Evolutionary conservation across 148 eudicot species (phyloP).

Genomic region (Fallopia convolvulus): DNA sequence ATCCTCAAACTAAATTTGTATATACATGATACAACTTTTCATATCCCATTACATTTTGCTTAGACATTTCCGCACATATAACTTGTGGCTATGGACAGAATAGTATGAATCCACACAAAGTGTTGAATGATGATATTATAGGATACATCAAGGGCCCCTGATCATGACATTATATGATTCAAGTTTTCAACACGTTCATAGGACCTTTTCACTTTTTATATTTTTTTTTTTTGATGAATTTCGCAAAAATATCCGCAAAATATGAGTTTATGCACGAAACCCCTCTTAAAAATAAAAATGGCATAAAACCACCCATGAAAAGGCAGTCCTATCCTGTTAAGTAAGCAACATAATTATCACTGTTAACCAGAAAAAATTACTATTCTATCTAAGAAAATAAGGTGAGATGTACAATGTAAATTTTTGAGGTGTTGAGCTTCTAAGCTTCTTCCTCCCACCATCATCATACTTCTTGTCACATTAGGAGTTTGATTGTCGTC

Average conservation of each 20-base stretch:
- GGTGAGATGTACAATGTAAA: not conserved
- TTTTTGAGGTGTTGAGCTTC: no score
- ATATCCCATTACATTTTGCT: not conserved
- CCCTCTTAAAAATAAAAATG: no score
- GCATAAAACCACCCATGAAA: no score
- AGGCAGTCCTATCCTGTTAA: no score
- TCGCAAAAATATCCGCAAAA: not conserved
- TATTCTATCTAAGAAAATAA: not conserved
- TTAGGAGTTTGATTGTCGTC: no score
- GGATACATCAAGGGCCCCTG: not conserved
- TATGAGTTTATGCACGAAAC: no score
- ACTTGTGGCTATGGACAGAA: not conserved
- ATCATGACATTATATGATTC: not conserved
- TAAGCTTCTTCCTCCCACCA: no score
- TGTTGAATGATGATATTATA: not conserved
- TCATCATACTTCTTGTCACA: no score
- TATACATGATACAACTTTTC: not conserved
- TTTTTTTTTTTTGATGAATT: not conserved
- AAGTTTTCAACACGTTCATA: not conserved
- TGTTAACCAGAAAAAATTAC: no score
- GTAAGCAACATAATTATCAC: no score
- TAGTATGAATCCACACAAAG: not conserved
- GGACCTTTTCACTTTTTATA: not conserved
- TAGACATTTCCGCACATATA: not conserved
- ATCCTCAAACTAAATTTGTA: not conserved